Evolutionary conservation across 78 protist genomes (phyloP).

Genomic region (Cavenderia fasciculata): DNA sequence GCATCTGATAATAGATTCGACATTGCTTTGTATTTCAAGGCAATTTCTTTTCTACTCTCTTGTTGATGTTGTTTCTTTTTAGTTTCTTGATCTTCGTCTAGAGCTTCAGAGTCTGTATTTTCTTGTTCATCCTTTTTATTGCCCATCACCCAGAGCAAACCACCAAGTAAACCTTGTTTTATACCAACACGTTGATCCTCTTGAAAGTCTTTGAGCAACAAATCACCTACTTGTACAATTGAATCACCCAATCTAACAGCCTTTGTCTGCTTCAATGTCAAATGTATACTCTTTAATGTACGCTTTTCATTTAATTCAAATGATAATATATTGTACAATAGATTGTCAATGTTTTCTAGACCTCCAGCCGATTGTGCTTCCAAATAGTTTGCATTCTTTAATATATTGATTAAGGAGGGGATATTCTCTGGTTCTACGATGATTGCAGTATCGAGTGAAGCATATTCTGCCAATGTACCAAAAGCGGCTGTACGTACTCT

Average conservation of each 20-base stretch:
- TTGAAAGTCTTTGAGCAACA: background rate
- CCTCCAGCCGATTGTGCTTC: no score
- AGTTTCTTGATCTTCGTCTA: no score
- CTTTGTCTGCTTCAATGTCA: slow-evolving; percentile 25
- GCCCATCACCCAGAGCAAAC: slow-evolving; percentile 35
- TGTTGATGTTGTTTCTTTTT: no score
- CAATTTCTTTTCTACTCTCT: slow-evolving; percentile 41
- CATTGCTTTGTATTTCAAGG: background rate
- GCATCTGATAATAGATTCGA: background rate
- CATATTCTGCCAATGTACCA: background rate
- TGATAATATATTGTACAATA: background rate
- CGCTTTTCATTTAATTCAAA: slow-evolving; percentile 42
- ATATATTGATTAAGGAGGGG: background rate
- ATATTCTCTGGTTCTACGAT: background rate
- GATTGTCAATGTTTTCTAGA: background rate
- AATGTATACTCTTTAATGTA: slow-evolving; percentile 28
- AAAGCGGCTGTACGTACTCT: background rate
- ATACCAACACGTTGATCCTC: slow-evolving; percentile 37
- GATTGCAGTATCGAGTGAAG: background rate
- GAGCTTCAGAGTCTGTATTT: no score
- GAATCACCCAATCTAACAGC: background rate
- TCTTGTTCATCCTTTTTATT: no score
- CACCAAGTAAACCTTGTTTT: slow-evolving; percentile 37
- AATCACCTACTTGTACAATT: background rate
- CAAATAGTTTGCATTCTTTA: background rate